Base-by-base conservation (phyloP, 2,329 filamentous ascomycete species). In the Phialophora tarda region DNA sequence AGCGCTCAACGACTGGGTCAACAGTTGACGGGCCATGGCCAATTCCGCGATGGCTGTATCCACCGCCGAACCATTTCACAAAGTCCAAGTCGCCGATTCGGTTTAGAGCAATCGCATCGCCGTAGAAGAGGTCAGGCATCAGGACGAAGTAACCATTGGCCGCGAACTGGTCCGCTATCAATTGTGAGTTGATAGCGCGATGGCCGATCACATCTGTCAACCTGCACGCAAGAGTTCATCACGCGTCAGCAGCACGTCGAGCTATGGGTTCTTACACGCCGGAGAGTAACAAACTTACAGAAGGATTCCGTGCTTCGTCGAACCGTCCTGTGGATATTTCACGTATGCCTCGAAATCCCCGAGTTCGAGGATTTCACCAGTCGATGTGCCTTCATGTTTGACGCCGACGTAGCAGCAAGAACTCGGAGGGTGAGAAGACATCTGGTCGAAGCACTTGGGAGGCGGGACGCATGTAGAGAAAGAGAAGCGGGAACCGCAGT, bases 161-260 rank as follows among this genome's bases (percentile, higher is more conserved):
- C 64, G 91, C 91, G 76, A 85, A 90, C 74, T 90, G 86, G 79
- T 93, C 91, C 66, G 90, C 90, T 72, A 92, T 84, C 68, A 90
- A 80, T 78, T 88, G 78, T 74, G 81, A 78, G 78, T 89, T 88
- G 75, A 78, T 76, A 74, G 82, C 85, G 32, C 78, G 75, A 70
- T 86, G 81, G 69, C 86, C 87, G 65, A 87, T 82, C 66, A 87
- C 81, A 71, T 89, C 87, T 65, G 82, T 80, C 56, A 86, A 71
- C 26, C 68, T 70, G 51, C 41, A 34, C 41, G 21, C 12, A 59
- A 17, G 21, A 11, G 21, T 47, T 17, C 14, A 26, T 44, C 41
- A 12, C 38, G 44, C 26, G 28, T 59, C 38, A 59, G 41, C 28
- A 30, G 21, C 14, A 41, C 21, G n/a, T 23, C 48, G 5, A 11